Evolutionary conservation across 1,284 basidiomycete species (phyloP), one percentile per base, ranked within the genome.

Genomic region (Ustilago esculenta): DNA sequence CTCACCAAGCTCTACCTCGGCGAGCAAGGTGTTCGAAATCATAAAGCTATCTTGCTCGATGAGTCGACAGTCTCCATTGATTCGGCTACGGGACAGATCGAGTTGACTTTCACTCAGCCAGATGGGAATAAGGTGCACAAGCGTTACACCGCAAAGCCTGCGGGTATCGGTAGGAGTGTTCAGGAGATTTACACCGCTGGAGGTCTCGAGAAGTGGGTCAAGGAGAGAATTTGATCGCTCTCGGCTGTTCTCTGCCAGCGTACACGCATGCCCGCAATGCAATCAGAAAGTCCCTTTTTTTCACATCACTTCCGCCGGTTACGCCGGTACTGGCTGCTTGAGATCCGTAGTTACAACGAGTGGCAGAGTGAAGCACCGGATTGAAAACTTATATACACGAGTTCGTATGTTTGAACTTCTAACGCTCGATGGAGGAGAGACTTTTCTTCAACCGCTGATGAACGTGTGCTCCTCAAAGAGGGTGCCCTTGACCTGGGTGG

Each of bases 381-480:
- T n/a, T n/a, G n/a, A n/a, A n/a, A n/a, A n/a, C n/a, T n/a, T 29
- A 29, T 29, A 29, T 29, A 29, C 27, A 29, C 12, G 27, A 6
- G 27, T 12, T 29, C 27, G 12, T 29, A 6, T 29, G 7, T 6
- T 12, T 29, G 27, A 29, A 12, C 27, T 6, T n/a, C n/a, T n/a
- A n/a, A n/a, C n/a, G n/a, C n/a, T n/a, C n/a, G n/a, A n/a, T n/a
- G n/a, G n/a, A n/a, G n/a, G 27, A 29, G 12, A 29, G 27, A 29
- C 7, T 29, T 12, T 29, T 17, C 15, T 29, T 44, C 44, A 75
- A 42, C 66, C 70, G 30, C 68, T 73, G 71, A 98, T 91, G 83
- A 92, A 97, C 4, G 92, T 91, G 1, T 92, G 91, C 81, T 98
- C 94, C 81, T 88, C 92, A 85, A 91, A 97, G 29, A 92, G 44